Evolutionary conservation across 1,284 basidiomycete species (phyloP), one percentile per base, ranked within the genome.

Genomic region (Volvariella volvacea): DNA sequence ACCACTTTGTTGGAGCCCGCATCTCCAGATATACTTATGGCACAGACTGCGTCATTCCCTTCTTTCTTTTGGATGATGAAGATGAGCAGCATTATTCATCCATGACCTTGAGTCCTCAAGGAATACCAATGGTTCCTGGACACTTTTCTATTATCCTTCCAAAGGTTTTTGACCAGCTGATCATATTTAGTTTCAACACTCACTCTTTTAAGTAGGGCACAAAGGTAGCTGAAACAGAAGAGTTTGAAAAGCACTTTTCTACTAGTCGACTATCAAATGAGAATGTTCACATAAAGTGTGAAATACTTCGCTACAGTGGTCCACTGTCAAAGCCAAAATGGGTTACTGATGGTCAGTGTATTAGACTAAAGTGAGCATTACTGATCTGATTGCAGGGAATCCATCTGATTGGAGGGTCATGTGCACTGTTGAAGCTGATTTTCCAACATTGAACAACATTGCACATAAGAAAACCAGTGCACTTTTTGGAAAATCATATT

Each of bases 1-100:
- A 79, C 48, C 73, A 69, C 44, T 65, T 65, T 15, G 75, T 79
- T 6, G 61, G 68, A 6, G 64, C 65, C 0, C 59, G 76, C 10
- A 62, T 76, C 10, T 60, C 76, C 1, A 71, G 61, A 50, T 52
- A 60, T 22, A 65, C 70, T 0, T 76, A 76, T 42, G 75, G 76
- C 1, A 57, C 59, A n/a, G 52, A 59, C 4, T 61, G 60, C 39
- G 49, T 40, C 10, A 40, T 55, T 1, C 43, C 46, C 0, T 77
- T 57, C 22, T 54, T 66, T 19, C 19, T 50, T 1, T 32, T 34
- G 0, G 51, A 73, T 39, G 32, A 39, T 1, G 66, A 71, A 20
- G 73, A 77, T 44, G 51, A 48, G 7, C 44, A 46, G 17, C 61
- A 67, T 22, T 16, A 41, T 6, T 17, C 22, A 2, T 28, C 45